Evolutionary conservation across 1,139 yeast species (phyloP).

Genomic region (Geotrichum macrosporum): DNA sequence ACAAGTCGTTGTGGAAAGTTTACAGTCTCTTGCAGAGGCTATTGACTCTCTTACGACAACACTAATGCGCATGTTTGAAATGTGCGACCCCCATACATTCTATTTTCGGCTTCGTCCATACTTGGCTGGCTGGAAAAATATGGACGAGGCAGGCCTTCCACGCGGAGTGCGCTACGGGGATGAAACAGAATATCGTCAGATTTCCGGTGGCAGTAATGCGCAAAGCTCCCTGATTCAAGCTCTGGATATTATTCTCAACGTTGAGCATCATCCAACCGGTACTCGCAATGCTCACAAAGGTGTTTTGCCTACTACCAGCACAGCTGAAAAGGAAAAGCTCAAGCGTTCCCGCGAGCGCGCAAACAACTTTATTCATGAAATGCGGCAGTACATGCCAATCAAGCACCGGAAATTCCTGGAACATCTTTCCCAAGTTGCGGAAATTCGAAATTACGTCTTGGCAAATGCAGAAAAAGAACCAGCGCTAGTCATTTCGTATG

Average conservation of each 20-base stretch:
- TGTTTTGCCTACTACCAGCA: conserved; percentile 12
- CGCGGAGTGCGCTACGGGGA: conserved; percentile 75
- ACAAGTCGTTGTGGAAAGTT: conserved; percentile 41
- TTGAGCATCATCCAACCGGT: conserved; percentile 78
- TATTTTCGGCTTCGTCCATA: conserved; percentile 83
- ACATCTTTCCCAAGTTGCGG: conserved; percentile 53
- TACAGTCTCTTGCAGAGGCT: conserved; percentile 67
- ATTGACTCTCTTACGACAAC: conserved; percentile 74
- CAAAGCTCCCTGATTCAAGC: conserved; percentile 88
- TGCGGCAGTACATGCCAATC: conserved; percentile 88
- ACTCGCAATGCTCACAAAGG: conserved; percentile 35
- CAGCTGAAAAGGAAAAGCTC: conserved; percentile 17
- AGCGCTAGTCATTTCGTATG: conserved; percentile 68
- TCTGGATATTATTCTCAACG: conserved; percentile 68
- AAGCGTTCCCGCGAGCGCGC: conserved; percentile 31
- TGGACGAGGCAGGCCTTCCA: conserved; percentile 82
- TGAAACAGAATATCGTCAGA: conserved; percentile 53
- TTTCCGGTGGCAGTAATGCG: conserved; percentile 91
- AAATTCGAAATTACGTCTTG: conserved; percentile 60
- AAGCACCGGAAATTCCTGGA: conserved; percentile 70
- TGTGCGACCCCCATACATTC: conserved; percentile 92
- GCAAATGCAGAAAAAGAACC: conserved; percentile 43
- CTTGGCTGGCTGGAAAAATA: conserved; percentile 91
- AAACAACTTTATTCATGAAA: conserved; percentile 70
- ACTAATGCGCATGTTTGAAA: conserved; percentile 80